Conservation (phyloP, 352 stramenopile genomes). For the Phytophthora sp. region DNA sequence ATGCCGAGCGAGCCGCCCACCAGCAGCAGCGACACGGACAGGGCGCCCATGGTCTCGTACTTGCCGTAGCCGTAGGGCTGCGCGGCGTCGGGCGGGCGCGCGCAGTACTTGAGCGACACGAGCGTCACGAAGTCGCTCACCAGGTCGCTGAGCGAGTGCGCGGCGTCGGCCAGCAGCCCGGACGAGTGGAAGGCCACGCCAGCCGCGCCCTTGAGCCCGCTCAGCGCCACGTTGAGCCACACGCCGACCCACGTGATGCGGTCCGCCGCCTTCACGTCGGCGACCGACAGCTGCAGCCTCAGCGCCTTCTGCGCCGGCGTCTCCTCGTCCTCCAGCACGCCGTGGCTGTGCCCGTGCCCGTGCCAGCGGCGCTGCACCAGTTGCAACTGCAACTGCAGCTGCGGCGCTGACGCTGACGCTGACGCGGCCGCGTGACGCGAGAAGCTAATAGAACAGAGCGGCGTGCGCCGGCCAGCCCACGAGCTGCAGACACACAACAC, state of each 20-base stretch:
- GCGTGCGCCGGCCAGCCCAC: slow-evolving; percentile 20
- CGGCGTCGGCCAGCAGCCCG: slow-evolving; percentile 93
- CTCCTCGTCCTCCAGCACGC: slow-evolving; percentile 31
- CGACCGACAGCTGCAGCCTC: slow-evolving; percentile 31
- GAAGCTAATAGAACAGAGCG: no score
- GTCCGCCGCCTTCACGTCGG: slow-evolving; percentile 51
- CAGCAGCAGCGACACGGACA: slow-evolving; percentile 68
- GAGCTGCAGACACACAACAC: slow-evolving; percentile 8
- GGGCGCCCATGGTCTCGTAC: slow-evolving; percentile 74
- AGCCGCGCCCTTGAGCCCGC: slow-evolving; percentile 68
- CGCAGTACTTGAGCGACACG: slow-evolving; percentile 88
- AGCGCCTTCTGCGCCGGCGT: slow-evolving; percentile 32
- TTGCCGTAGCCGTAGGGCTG: slow-evolving; percentile 86
- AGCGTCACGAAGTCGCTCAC: slow-evolving; percentile 96
- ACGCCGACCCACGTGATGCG: slow-evolving; percentile 78
- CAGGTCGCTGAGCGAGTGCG: slow-evolving; percentile 94
- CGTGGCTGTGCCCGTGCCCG: slow-evolving; percentile 50
- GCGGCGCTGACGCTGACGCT: background rate
- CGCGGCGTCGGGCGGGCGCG: slow-evolving; percentile 91
- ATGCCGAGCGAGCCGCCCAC: slow-evolving; percentile 71
- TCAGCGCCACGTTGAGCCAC: slow-evolving; percentile 74
- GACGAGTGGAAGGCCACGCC: slow-evolving; percentile 83
- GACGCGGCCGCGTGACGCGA: background rate
- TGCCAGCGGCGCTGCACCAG: slow-evolving; percentile 31
- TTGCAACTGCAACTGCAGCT: no score